Conservation (phyloP, 345 rosid species). For the Populus euphratica region DNA sequence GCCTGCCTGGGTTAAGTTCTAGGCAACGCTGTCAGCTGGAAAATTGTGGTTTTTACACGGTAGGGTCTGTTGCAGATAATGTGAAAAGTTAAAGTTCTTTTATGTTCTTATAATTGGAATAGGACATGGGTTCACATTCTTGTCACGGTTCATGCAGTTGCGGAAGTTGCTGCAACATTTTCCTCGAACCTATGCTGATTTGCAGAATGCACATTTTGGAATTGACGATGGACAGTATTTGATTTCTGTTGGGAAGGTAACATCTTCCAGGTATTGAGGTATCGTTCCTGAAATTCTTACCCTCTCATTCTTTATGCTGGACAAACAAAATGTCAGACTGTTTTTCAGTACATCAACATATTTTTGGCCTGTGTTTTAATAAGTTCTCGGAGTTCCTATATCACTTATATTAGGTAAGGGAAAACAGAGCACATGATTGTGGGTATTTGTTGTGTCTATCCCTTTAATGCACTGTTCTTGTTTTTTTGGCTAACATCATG, state of each 20-base stretch:
- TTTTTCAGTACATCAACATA: neutral
- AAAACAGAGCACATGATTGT: neutral
- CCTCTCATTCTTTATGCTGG: neutral
- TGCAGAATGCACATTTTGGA: constrained; percentile 72
- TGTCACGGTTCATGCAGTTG: constrained; percentile 43
- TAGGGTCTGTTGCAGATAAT: constrained; percentile 30
- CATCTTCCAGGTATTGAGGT: constrained; percentile 68
- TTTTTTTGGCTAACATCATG: neutral
- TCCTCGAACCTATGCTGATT: constrained; percentile 90
- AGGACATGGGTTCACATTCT: constrained; percentile 19
- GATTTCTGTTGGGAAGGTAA: constrained; percentile 71
- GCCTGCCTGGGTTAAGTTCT: constrained; percentile 61
- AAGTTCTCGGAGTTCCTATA: neutral
- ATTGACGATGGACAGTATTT: constrained; percentile 83
- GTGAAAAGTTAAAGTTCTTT: neutral
- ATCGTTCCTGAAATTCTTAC: neutral
- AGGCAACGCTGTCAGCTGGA: constrained; percentile 59
- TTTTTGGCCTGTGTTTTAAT: neutral
- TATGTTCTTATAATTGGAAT: constrained; percentile 2
- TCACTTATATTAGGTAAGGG: neutral
- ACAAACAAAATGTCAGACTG: neutral
- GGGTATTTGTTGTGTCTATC: neutral
- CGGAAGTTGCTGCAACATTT: constrained; percentile 82
- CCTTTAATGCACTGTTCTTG: neutral
- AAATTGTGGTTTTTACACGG: constrained; percentile 80